Base-by-base conservation (phyloP, 768 basidiomycete species). In the Naganishia onofrii region DNA sequence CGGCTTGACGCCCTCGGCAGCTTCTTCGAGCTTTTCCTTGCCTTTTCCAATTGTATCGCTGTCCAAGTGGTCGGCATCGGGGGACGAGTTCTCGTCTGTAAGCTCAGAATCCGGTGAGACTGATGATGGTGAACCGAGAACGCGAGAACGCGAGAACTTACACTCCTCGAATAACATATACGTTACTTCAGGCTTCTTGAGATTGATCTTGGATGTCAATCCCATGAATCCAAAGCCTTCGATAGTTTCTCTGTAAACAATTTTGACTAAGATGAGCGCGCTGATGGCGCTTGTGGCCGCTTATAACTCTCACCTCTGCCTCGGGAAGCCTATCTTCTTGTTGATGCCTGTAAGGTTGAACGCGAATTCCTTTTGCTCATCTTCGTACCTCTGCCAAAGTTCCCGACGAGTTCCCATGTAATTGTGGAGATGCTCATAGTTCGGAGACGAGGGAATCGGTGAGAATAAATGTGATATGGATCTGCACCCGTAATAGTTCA, bases 151-250 rank as follows among this genome's bases (percentile, higher is more conserved):
- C 19, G 29, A 13, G 10, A 0, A 73, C 87, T 72, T 70, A 93
- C 93, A 95, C 83, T 95, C 93, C 83, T 96, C 94, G 67, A 89
- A 90, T 63, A 89, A 87, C 0, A 87, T 86, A 29, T 92, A 82
- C 10, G 84, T 85, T 34, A 92, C 85, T 53, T 92, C 87, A 0
- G 94, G 90, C 53, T 84, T 83, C 71, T 87, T 88, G 86, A 98
- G 86, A 66, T 90, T 87, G 73, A 96, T 91, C 74, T 86, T 86
- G 15, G 93, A 93, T 69, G 84, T 79, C 72, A 93, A 88, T 23
- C 82, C 87, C 90, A 97, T 92, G 77, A 92, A 96, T 2, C 85
- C 81, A 79, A 99, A 97, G 73, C 84, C 85, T 76, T 93, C 88
- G 53, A 95, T 87, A 52, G 90, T 74, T 17, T 74, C 48, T 42